Evolutionary conservation across 2,329 filamentous ascomycete species (phyloP).

Genomic region (Penicillium janthinellum): DNA sequence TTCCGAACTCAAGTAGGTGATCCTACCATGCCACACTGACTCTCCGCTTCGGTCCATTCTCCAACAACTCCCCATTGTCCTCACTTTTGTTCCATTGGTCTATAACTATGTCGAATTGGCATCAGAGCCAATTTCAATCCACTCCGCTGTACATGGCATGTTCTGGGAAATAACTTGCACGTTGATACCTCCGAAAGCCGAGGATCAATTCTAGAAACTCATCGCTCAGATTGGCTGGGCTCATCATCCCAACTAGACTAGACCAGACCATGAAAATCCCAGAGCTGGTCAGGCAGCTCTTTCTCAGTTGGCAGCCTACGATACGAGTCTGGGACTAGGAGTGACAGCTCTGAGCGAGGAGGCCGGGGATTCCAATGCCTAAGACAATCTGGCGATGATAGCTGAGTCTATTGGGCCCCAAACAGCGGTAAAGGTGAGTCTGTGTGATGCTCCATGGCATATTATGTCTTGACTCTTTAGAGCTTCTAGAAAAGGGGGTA

Average conservation of each 20-base stretch:
- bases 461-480: constrained; percentile 6
- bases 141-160: constrained; percentile 11
- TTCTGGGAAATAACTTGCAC: constrained; percentile 5
- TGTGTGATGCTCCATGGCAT: constrained; percentile 11
- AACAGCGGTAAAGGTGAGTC: constrained; percentile 24
- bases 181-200: neutral
- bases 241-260: constrained; percentile 4
- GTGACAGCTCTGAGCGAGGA: constrained; percentile 7
- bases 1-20: constrained; percentile 3
- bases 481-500: constrained; percentile 21
- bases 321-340: constrained; percentile 15
- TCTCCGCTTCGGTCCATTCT: constrained; percentile 17
- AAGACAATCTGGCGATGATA: constrained; percentile 16
- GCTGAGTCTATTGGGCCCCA: constrained; percentile 7
- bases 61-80: constrained; percentile 16
- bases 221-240: neutral
- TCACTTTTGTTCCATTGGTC: neutral
- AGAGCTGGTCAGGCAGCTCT: constrained; percentile 4
- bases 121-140: neutral
- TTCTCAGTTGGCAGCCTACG: constrained; percentile 4
- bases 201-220: constrained; percentile 6
- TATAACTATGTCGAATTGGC: neutral
- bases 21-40: constrained; percentile 14
- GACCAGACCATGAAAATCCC: neutral
- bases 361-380: constrained; percentile 24